Evolutionary conservation across 2,329 filamentous ascomycete species (phyloP), one percentile per base, ranked within the genome.

Genomic region (Cladosporium halotolerans): DNA sequence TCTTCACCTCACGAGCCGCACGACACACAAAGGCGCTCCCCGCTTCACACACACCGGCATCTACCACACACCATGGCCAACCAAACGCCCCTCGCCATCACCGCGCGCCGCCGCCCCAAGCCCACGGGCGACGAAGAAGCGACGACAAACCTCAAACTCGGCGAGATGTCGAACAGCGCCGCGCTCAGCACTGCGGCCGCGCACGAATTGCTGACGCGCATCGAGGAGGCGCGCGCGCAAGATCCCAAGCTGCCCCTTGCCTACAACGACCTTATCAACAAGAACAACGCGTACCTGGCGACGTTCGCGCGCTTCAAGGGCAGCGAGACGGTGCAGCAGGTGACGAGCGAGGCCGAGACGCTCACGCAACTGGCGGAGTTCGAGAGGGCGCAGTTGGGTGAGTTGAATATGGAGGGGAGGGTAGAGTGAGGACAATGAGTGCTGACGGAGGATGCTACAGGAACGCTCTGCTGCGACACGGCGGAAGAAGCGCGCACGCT

Each of bases 401-500:
- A 56, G 78, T 72, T 31, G 31, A 32, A 11, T 19, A 7, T 14
- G 31, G 45, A 33, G 8, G 46, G 19, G 5, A 43, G n/a, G 36
- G 38, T 39, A 33, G 45, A 9, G n/a, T 3, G 7, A 9, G 9
- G 13, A 13, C 7, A 28, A 28, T 41, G 14, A 18, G 38, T 14
- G 44, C 48, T 55, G 42, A 56, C 40, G 14, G 32, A 16, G n/a
- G n/a, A 28, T 36, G 13, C 32, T 66, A 61, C 66, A 95, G 91
- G 90, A 33, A 95, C 89, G 32, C 77, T 99, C 38, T 96, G 90
- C 72, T 96, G 91, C 68, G 91, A 95, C 64, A 86, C 84, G 42
- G 86, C 89, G 55, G 93, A 99, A 68, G 95, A 99, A 73, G 93
- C 93, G 56, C 96, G 96, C 75, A 96, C 89, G 8, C 79, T 99